Conservation (phyloP, 1,284 basidiomycete genomes). For the Cutaneotrichosporon spelunceum region DNA sequence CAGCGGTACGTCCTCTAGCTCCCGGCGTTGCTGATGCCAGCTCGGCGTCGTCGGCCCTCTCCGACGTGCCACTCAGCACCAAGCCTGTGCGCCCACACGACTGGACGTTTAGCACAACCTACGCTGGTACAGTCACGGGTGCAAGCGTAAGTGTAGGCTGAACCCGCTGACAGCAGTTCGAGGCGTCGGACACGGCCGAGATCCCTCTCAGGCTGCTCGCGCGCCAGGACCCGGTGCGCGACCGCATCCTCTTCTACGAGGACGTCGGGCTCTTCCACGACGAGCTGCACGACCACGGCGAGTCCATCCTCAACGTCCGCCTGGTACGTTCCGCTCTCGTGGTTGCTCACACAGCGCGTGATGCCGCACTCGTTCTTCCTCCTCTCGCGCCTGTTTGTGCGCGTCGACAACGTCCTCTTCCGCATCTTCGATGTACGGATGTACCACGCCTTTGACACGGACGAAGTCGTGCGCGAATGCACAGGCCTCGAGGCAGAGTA, state of each 20-base stretch:
- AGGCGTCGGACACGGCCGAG: constrained; percentile 58
- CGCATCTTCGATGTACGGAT: constrained; percentile 84
- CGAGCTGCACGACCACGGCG: constrained; percentile 90
- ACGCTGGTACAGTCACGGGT: constrained; percentile 62
- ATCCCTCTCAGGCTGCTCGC: constrained; percentile 80
- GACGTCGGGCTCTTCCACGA: constrained; percentile 90
- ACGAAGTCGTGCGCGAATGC: constrained; percentile 69
- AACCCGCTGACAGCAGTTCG: constrained; percentile 44
- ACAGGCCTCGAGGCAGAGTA: constrained; percentile 89
- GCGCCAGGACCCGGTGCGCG: constrained; percentile 69
- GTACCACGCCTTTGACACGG: constrained; percentile 70
- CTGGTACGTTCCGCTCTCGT: constrained; percentile 62
- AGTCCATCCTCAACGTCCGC: constrained; percentile 72
- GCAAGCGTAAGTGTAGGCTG: constrained; percentile 29
- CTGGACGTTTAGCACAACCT: constrained; percentile 95
- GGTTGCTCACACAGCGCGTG: constrained; percentile 65
- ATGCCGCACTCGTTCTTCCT: constrained; percentile 97
- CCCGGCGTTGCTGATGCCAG: constrained; percentile 10
- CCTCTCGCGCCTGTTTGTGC: constrained; percentile 83
- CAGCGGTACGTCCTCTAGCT: constrained; percentile 60
- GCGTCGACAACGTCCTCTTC: constrained; percentile 94
- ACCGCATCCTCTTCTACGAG: constrained; percentile 80
- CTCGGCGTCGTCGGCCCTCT: constrained; percentile 25
- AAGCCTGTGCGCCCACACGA: constrained; percentile 84
- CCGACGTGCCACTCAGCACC: constrained; percentile 66